Evolutionary conservation across 805 yeast genomes (phyloP), one percentile per base, ranked within the genome.

Genomic region (Yamadazyma sp.): DNA sequence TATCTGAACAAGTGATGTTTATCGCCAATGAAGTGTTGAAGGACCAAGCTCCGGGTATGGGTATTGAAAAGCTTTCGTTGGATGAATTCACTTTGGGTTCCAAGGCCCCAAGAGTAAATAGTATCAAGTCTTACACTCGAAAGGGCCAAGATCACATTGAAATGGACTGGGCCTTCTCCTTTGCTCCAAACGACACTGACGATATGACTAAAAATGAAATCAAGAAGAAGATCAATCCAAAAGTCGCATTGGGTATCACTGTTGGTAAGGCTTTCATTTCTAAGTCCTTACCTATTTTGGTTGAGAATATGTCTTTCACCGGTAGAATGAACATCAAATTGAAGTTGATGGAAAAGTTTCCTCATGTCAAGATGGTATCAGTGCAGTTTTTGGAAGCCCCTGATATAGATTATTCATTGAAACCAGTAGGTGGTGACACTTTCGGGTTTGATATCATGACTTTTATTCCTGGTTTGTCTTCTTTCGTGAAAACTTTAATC

Each of bases 401-500:
- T 25, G 70, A 73, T 20, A 82, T 85, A 53, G 90, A 82, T 54
- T 85, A 84, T 57, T 82, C 80, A 14, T 74, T 85, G 67, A 85
- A 85, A 56, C 95, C 95, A 7, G 83, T 85, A 37, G 93, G 93
- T 57, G 93, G 95, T 64, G 91, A 85, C 56, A 81, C 90, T n/a
- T 72, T 85, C 43, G 95, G 95, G 44, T 54, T 85, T 29, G 95
- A 85, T 63, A 76, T 85, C 49, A 85, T 85, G 95, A 80, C 90
- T 3, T 71, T 84, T 49, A 73, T 85, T 46, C 95, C 95, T 3
- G 93, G 93, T 45, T 75, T 85, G 54, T 73, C 86, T 16, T 67
- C 79, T 3, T 80, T 84, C 53, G 89, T 85, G 37, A 84, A 81
- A 45, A 70, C 74, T 15, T 70, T 82, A 57, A 78, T 85, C 53